Base-by-base conservation (phyloP, 2,329 filamentous ascomycete genomes). In the Sporothrix euskadiensis region DNA sequence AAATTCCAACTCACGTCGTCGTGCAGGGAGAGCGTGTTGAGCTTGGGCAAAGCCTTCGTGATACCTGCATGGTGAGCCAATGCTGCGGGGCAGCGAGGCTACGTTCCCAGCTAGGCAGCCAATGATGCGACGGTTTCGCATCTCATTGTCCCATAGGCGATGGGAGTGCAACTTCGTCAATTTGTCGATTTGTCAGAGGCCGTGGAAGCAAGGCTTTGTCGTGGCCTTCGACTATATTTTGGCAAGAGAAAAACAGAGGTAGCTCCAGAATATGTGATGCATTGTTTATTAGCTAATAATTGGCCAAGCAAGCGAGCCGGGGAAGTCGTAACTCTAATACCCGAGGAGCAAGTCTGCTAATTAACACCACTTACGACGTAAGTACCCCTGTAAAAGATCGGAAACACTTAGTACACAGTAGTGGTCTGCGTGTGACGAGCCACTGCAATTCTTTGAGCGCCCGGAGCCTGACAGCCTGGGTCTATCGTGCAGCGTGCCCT, bases 101-200 rank as follows among this genome's bases (percentile, higher is more conserved):
- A 73, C 39, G 41, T n/a, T 68, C 59, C 65, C 39, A 35, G 71
- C 71, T 49, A 72, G 22, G 52, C 52, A 72, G 69, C 73, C 69
- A 66, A 74, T 57, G 56, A 69, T 47, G 30, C 71, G 69, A 56
- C 72, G 70, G 69, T 54, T 71, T 73, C 22, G 73, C 75, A 76
- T 76, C 54, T 72, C 75, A 76, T 76, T 71, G 54, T 76, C 76
- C 79, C 72, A 72, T 56, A 39, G 56, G 49, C 22, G 10, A n/a
- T 35, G 59, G 26, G 10, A 52, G 39, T 59, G 47, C 19, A 61
- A 35, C 44, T 49, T 12, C 44, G 44, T 49, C 4, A 19, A 19
- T 19, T 49, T 14, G 44, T 16, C 44, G 44, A 30, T 66, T 47
- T 6, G n/a, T 44, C 10, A n/a, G 0, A 9, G 4, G 10, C 39